Conservation (phyloP, 768 basidiomycete genomes). For the Trametes cingulata region DNA sequence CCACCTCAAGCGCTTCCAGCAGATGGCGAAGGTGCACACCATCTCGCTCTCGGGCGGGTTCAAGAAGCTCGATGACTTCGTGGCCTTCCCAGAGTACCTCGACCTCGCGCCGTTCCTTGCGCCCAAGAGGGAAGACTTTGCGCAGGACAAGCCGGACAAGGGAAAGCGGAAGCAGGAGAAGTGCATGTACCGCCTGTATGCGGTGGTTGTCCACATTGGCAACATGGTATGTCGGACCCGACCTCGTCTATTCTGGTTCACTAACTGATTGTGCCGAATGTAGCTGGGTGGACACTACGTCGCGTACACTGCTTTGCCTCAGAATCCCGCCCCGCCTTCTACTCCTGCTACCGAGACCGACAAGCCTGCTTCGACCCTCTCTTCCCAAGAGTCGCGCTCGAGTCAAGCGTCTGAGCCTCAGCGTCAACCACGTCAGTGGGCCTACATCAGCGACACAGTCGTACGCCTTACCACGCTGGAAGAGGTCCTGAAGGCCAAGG, state of each 20-base stretch:
- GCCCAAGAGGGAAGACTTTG: constrained; percentile 73
- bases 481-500: constrained; percentile 88
- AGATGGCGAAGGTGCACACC: constrained; percentile 63
- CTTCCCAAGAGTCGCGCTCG: constrained; percentile 1
- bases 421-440: constrained; percentile 65
- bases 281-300: constrained; percentile 90
- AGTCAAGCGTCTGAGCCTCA: constrained; percentile 13
- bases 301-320: constrained; percentile 77
- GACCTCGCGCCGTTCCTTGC: constrained; percentile 87
- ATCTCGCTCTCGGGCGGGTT: constrained; percentile 69
- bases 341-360: constrained; percentile 1
- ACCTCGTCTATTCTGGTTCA: too few species aligned
- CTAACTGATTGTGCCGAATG: neutral
- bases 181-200: constrained; percentile 72
- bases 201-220: constrained; percentile 85
- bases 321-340: neutral
- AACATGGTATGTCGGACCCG: constrained; percentile 81
- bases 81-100: constrained; percentile 85
- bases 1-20: constrained; percentile 94
- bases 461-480: constrained; percentile 82
- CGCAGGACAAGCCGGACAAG: constrained; percentile 30
- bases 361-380: neutral
- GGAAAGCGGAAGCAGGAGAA: constrained; percentile 30
- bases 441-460: constrained; percentile 86
- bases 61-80: constrained; percentile 90